Conservation (phyloP, 2,329 filamentous ascomycete genomes). For the Periconia digitata region DNA sequence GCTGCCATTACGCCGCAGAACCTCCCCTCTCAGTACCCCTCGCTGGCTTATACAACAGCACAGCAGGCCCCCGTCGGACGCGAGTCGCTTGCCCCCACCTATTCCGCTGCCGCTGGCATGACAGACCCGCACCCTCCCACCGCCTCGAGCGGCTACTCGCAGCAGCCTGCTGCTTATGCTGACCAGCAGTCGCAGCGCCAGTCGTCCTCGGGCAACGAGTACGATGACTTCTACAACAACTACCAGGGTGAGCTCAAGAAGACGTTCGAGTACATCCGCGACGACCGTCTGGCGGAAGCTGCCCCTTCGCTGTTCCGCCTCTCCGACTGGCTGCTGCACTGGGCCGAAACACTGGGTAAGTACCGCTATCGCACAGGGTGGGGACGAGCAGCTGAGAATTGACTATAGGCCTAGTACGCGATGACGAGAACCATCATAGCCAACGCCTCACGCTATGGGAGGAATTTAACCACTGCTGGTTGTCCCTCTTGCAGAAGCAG, state of each 20-base stretch:
- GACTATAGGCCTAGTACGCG: conserved; percentile 74
- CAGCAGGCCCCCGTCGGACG: conserved; percentile 60
- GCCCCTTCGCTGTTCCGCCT: conserved; percentile 61
- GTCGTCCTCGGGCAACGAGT: conserved; percentile 47
- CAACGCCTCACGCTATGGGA: conserved; percentile 86
- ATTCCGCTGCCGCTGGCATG: conserved; percentile 51
- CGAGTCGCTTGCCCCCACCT: conserved; percentile 54
- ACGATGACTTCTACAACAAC: conserved; percentile 69
- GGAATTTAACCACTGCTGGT: conserved; percentile 93
- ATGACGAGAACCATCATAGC: conserved; percentile 73
- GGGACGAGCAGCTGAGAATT: conserved; percentile 44
- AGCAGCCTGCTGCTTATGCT: conserved; percentile 30
- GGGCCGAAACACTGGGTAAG: conserved; percentile 68
- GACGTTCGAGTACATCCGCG: conserved; percentile 72
- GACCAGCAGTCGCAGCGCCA: conserved; percentile 27
- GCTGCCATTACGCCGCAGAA: conserved; percentile 61
- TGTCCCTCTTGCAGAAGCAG: conserved; percentile 79
- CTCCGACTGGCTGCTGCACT: conserved; percentile 67
- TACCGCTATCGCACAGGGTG: conserved; percentile 20
- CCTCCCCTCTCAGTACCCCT: conserved; percentile 65
- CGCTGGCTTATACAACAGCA: conserved; percentile 62
- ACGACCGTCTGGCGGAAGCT: conserved; percentile 62
- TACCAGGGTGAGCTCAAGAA: conserved; percentile 59
- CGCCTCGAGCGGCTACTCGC: conserved; percentile 42
- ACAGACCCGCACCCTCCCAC: conserved; percentile 50